Evolutionary conservation across 805 yeast genomes (phyloP).

Genomic region (Saccharomycopsis schoenii): DNA sequence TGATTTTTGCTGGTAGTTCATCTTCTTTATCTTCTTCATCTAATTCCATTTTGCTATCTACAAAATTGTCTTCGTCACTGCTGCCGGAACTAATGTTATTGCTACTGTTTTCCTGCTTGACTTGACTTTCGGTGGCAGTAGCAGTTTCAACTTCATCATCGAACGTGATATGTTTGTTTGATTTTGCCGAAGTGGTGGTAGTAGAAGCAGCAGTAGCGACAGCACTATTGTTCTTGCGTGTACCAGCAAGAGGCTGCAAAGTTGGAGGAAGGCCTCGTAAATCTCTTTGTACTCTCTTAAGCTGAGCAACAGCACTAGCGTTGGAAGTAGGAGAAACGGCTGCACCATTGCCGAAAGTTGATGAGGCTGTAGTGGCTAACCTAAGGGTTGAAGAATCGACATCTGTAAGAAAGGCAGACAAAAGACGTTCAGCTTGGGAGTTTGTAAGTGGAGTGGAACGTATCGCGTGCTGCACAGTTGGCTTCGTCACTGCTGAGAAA

Average conservation of each 20-base stretch:
- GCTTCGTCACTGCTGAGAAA: conserved; percentile 38
- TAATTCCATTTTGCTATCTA: conserved; percentile 7
- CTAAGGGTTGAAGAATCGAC: conserved; percentile 38
- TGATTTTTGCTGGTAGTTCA: neutral
- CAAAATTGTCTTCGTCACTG: conserved; percentile 8
- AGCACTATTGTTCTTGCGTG: conserved; percentile 22
- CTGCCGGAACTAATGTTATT: conserved; percentile 22
- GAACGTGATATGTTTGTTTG: conserved; percentile 25
- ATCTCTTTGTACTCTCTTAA: conserved; percentile 66
- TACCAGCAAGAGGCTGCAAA: conserved; percentile 18
- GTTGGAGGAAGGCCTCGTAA: conserved; percentile 71
- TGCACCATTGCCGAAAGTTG: conserved; percentile 22
- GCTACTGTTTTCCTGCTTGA: neutral
- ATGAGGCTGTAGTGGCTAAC: conserved; percentile 19
- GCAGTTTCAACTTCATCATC: conserved; percentile 26
- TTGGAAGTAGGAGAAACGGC: conserved; percentile 19
- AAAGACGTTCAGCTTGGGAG: conserved; percentile 13
- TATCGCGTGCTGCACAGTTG: conserved; percentile 32
- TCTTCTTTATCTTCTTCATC: conserved; percentile 18
- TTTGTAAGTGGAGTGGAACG: neutral
- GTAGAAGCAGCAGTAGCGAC: conserved; percentile 1
- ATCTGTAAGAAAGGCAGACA: conserved; percentile 27
- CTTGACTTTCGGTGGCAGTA: conserved; percentile 1
- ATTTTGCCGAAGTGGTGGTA: conserved; percentile 5
- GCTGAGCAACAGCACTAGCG: conserved; percentile 45